Evolutionary conservation across 768 basidiomycete genomes (phyloP).

Genomic region (Lactarius tabidus): DNA sequence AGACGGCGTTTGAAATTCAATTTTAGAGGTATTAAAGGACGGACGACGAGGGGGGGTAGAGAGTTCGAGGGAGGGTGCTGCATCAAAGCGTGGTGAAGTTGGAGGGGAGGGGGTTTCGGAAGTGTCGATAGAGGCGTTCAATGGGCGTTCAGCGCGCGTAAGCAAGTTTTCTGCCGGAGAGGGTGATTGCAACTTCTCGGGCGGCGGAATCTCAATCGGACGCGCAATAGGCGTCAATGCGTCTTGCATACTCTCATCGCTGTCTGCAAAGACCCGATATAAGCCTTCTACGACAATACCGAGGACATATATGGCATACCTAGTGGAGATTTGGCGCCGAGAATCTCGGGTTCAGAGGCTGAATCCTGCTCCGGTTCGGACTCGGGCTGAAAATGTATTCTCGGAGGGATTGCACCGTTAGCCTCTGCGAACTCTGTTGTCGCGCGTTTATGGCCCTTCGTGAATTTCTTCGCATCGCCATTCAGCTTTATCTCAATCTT

Average conservation of each 20-base stretch:
- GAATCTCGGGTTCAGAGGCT: conserved; percentile 1
- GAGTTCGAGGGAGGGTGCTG: conserved; percentile 29
- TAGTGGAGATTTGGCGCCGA: neutral
- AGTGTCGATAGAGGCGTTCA: neutral
- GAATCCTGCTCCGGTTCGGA: conserved; percentile 6
- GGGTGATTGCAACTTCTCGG: conserved; percentile 32
- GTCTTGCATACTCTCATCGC: conserved; percentile 35
- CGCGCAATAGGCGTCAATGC: conserved; percentile 18
- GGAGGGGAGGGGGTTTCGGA: conserved; percentile 1
- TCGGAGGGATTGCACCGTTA: conserved; percentile 28
- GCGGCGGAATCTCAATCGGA: conserved; percentile 19
- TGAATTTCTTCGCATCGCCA: conserved; percentile 24
- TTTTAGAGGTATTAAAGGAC: conserved; percentile 40
- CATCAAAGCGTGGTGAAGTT: conserved; percentile 25
- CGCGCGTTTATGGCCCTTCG: conserved; percentile 31
- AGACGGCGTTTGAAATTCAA: conserved; percentile 58
- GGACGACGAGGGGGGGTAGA: conserved; percentile 48
- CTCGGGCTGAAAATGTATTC: conserved; percentile 18
- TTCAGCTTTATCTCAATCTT: conserved; percentile 25
- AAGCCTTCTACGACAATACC: conserved; percentile 24
- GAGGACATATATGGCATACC: conserved; percentile 25
- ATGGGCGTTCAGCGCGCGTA: neutral
- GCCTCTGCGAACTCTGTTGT: conserved; percentile 32
- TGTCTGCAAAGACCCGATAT: conserved; percentile 30
- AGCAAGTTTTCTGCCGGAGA: conserved; percentile 19